Conservation (phyloP, 176 grass and related monocot species). For the Musa itinerans region DNA sequence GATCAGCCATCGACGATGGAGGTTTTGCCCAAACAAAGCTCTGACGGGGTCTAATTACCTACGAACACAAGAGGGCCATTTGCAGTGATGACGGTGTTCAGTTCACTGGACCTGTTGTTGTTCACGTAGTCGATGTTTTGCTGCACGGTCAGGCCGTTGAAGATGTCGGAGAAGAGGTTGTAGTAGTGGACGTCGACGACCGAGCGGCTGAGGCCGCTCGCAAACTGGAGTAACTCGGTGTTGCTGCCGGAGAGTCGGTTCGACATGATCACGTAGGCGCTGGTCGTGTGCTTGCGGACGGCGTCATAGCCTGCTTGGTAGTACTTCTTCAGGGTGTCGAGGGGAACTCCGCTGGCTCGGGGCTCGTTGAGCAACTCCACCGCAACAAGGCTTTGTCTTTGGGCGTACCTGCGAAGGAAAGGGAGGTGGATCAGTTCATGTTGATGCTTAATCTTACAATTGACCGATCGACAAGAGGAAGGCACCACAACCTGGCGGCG, state of each 20-base stretch:
- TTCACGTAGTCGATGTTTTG: constrained; percentile 48
- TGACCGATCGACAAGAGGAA: not conserved
- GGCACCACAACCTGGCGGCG: constrained; percentile 28
- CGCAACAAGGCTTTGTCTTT: constrained; percentile 33
- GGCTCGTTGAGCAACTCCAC: constrained; percentile 72
- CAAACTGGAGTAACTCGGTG: constrained; percentile 41
- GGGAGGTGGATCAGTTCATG: too few relatives aligned
- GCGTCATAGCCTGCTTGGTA: constrained; percentile 50
- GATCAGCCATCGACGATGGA: not conserved
- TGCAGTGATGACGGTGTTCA: constrained; percentile 8
- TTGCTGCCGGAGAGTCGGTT: constrained; percentile 27
- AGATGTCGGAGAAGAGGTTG: constrained; percentile 27
- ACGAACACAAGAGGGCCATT: constrained; percentile 48
- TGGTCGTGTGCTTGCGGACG: constrained; percentile 40
- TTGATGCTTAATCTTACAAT: too few relatives aligned
- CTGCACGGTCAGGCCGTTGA: constrained; percentile 28
- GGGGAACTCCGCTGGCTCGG: constrained; percentile 22
- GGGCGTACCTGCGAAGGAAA: constrained; percentile 33
- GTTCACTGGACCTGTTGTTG: constrained; percentile 16
- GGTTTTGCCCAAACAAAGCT: not conserved
- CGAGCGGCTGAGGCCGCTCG: constrained; percentile 2
- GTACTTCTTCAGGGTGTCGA: constrained; percentile 42
- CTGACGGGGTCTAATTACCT: constrained; percentile 14
- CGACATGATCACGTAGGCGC: constrained; percentile 64
- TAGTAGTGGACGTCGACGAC: constrained; percentile 64